phyloP scores from a whole-genome alignment of 768 basidiomycete genomes.

The Hericium alpestre region DNA sequence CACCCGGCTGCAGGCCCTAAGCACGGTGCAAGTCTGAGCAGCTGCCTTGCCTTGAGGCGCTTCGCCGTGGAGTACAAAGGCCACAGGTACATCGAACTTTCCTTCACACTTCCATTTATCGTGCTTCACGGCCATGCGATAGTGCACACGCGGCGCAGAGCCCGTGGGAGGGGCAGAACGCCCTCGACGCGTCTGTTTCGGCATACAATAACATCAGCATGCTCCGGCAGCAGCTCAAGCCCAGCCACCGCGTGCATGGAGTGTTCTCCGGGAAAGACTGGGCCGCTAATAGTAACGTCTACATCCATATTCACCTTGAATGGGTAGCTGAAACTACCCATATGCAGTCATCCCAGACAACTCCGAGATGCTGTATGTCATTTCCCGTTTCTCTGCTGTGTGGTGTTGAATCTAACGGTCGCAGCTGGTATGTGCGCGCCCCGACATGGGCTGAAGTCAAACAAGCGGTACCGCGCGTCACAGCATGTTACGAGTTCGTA shows the following conservation, averaged over 20 bases:
- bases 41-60: conserved; percentile 52
- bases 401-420: neutral
- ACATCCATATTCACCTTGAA: neutral
- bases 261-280: conserved; percentile 68
- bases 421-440: conserved; percentile 60
- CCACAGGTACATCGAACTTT: conserved; percentile 43
- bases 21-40: conserved; percentile 52
- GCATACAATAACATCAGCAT: conserved; percentile 73
- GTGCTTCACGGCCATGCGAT: neutral
- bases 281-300: conserved; percentile 53
- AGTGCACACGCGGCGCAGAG: conserved; percentile 72
- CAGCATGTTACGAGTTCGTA: conserved; percentile 61
- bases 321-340: neutral
- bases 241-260: conserved; percentile 72
- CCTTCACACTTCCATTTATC: neutral
- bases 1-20: conserved; percentile 74
- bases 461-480: conserved; percentile 46
- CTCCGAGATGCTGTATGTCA: conserved; percentile 52
- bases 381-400: neutral
- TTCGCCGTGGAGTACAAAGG: conserved; percentile 58
- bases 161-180: conserved; percentile 80
- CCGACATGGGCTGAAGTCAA: conserved; percentile 53
- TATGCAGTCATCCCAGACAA: conserved; percentile 72
- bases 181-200: conserved; percentile 79
- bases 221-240: conserved; percentile 72